These are phyloP conservation scores for Lepidium aucheri DNA, from an alignment of 345 rosid genomes.

Conservation along the genomic window DNA sequence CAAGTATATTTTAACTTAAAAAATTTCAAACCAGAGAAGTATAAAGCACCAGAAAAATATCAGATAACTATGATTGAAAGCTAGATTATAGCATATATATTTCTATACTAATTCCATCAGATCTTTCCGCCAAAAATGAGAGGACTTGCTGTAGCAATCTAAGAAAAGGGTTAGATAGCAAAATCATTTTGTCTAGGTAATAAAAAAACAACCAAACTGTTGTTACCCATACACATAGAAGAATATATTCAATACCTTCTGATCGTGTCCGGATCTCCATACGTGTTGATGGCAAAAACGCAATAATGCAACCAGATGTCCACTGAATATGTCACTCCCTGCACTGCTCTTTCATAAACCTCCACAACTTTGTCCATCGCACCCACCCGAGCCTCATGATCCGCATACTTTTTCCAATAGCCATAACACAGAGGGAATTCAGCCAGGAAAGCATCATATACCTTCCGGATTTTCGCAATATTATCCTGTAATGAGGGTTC, in stretches of 20 bases:
- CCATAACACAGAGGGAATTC: slow-evolving; percentile 98
- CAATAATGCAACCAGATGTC: slow-evolving; percentile 97
- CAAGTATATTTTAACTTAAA: slow-evolving; percentile 28
- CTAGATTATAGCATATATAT: slow-evolving; percentile 34
- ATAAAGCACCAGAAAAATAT: slow-evolving; percentile 21
- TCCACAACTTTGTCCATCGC: slow-evolving; percentile 91
- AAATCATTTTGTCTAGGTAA: slow-evolving; percentile 31
- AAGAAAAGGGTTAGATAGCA: slow-evolving; percentile 58
- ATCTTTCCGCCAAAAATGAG: slow-evolving; percentile 56
- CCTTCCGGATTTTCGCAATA: slow-evolving; percentile 66
- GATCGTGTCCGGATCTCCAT: slow-evolving; percentile 91
- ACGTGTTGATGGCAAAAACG: slow-evolving; percentile 64
- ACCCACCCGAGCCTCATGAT: slow-evolving; percentile 84
- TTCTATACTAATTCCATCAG: slow-evolving; percentile 49
- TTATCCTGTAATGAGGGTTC: slow-evolving; percentile 50
- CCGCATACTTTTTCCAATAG: slow-evolving; percentile 98
- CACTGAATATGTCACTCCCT: slow-evolving; percentile 91
- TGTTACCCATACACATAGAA: slow-evolving; percentile 25
- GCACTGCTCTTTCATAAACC: slow-evolving; percentile 92
- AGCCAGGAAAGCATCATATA: slow-evolving; percentile 83
- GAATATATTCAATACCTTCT: slow-evolving; percentile 59
- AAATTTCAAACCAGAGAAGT: slow-evolving; percentile 19
- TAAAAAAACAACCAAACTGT: slow-evolving; percentile 22
- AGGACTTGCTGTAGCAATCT: slow-evolving; percentile 64
- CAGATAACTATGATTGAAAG: slow-evolving; percentile 28